A percentile compares a stretch with the other conserved stretches of the same genome.
Evolutionary conservation across 106 monocot genomes (phyloP).

Genomic region (Dioscorea zingiberensis): DNA sequence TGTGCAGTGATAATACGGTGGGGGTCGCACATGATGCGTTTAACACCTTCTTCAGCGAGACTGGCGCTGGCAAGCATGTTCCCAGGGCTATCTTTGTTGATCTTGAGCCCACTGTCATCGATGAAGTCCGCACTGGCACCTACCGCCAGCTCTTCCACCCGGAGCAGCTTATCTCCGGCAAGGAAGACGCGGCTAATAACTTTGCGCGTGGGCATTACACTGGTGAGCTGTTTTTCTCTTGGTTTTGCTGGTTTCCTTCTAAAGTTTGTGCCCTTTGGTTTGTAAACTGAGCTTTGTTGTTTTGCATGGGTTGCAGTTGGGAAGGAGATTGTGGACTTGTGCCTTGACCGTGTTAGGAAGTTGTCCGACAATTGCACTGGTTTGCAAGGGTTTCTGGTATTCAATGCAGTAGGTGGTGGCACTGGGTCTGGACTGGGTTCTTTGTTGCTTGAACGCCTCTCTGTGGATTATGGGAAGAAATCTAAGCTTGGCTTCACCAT

Average conservation of each 20-base stretch:
- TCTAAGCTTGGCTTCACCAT: no score
- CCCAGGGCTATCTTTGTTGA: conserved; percentile 74
- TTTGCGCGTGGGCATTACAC: conserved; percentile 84
- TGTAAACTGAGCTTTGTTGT: no score
- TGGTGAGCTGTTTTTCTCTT: conserved; percentile 19
- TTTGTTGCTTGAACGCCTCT: no score
- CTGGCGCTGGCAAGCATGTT: conserved; percentile 65
- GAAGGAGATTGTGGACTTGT: conserved; percentile 77
- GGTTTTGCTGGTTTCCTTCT: no score
- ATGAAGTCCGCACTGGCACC: conserved; percentile 59
- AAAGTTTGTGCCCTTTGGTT: no score
- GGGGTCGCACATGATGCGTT: conserved; percentile 59
- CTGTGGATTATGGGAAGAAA: no score
- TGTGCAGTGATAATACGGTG: conserved; percentile 49
- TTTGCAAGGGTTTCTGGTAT: conserved; percentile 2
- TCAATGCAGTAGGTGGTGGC: not conserved
- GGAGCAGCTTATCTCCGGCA: conserved; percentile 73
- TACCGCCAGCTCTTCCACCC: conserved; percentile 75
- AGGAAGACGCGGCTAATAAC: conserved; percentile 83
- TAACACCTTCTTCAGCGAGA: conserved; percentile 87
- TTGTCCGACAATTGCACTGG: conserved; percentile 81
- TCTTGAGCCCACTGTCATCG: conserved; percentile 75
- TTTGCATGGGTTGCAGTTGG: conserved; percentile 46
- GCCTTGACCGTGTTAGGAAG: conserved; percentile 75
- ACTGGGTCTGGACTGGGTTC: no score